Percentiles rank a stretch among this genome's conserved stretches.
phyloP scores from a whole-genome alignment of 495 filamentous ascomycete genomes.

The Penicillium subrubescens region DNA sequence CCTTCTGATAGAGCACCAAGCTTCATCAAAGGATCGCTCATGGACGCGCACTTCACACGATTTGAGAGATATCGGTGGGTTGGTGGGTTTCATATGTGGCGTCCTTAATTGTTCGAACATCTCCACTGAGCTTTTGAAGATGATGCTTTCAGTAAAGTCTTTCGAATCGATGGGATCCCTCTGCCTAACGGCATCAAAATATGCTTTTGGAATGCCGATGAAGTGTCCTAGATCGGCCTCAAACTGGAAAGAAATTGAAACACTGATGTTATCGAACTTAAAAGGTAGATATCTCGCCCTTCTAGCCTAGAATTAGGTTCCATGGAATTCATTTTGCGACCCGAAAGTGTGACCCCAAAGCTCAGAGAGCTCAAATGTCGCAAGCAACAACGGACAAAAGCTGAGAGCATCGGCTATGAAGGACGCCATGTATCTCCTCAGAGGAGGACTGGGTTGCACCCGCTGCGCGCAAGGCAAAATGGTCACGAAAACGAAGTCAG shows the following conservation, averaged over 20 bases:
- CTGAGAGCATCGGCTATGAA: neutral
- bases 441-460: neutral
- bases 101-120: neutral
- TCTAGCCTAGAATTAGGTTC: slow-evolving; percentile 18
- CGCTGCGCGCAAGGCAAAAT: neutral
- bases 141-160: neutral
- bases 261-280: neutral
- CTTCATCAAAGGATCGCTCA: neutral
- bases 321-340: slow-evolving; percentile 1
- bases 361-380: too few relatives aligned
- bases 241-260: neutral
- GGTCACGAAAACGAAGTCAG: neutral
- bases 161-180: neutral
- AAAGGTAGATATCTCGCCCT: neutral
- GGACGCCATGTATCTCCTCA: neutral
- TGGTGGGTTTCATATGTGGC: neutral
- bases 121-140: neutral
- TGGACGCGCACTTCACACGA: neutral
- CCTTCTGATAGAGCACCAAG: neutral
- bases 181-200: neutral
- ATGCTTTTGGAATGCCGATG: neutral
- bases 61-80: neutral
- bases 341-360: too few relatives aligned
- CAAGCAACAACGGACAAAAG: neutral
- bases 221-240: neutral